Base-by-base conservation (phyloP, 2,329 filamentous ascomycete genomes). In the Botryotinia narcissicola region DNA sequence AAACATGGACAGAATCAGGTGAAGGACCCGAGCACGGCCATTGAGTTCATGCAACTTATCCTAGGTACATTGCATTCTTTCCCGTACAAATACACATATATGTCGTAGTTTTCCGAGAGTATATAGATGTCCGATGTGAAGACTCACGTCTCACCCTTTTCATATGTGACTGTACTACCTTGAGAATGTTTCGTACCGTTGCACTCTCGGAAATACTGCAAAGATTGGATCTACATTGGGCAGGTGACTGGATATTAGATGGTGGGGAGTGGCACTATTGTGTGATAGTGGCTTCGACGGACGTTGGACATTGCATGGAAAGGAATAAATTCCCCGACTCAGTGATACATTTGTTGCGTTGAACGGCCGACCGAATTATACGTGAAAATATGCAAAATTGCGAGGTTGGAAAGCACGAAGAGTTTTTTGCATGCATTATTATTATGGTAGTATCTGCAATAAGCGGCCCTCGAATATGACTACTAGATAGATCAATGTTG, bases 11-110 rank as follows among this genome's bases (percentile, higher is more conserved):
- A 51, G 29, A 64, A 71, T 42, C 48, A 69, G n/a, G 64, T 40
- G 32, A 67, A 67, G 66, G 48, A 57, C 48, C 51, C 48, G 48
- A 57, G 66, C 66, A 69, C 66, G 66, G 66, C 66, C 66, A 69
- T 71, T 57, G 59, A 66, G 69, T 71, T 71, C 69, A 71, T 71
- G 69, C 69, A 71, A 64, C 42, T 40, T 40, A 71, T 57, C 66
- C 37, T 57, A 42, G 66, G 66, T 69, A 69, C 66, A 68, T 68
- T n/a, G 48, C 48, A 57, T 42, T 57, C 37, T 42, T 6, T 35
- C 40, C 66, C 29, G 66, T 29, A 29, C 35, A 51, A 29, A 68
- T 20, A 29, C 16, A 37, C 16, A 37, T 51, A n/a, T 51, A 20
- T n/a, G 46, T 67, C 6, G 35, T 46, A 40, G 46, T 54, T 42